A percentile compares a stretch with the other conserved stretches of the same genome.
Conservation (phyloP, 1,284 basidiomycete species). For the Farysia itapuensis region DNA sequence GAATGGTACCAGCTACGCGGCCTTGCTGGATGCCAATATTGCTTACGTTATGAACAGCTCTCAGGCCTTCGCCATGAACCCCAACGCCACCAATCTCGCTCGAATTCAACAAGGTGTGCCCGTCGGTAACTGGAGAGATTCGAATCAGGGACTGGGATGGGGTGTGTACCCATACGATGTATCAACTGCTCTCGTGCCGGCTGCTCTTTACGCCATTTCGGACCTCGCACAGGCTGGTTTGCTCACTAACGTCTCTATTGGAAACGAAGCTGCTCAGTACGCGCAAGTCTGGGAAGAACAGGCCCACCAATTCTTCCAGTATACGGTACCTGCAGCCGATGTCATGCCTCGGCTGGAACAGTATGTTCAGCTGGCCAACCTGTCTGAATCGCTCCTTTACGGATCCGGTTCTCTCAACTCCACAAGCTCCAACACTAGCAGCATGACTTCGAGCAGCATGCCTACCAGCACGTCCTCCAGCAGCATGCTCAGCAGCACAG, state of each 20-base stretch:
- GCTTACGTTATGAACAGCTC: slow-evolving; percentile 57
- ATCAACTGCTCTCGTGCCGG: slow-evolving; percentile 64
- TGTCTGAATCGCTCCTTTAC: slow-evolving; percentile 59
- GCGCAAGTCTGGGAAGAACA: slow-evolving; percentile 62
- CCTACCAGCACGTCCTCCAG: too few species aligned
- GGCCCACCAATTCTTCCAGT: slow-evolving; percentile 63
- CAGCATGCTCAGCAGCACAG: too few species aligned
- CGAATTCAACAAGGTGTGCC: slow-evolving; percentile 60
- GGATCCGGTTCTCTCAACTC: slow-evolving; percentile 33
- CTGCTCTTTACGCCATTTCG: slow-evolving; percentile 63
- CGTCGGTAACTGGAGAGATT: slow-evolving; percentile 66
- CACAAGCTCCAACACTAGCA: slow-evolving; percentile 5
- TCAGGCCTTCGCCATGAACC: slow-evolving; percentile 59
- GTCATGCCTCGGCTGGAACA: slow-evolving; percentile 61
- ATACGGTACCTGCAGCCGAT: slow-evolving; percentile 57
- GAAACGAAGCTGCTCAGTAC: slow-evolving; percentile 54
- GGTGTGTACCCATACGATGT: slow-evolving; percentile 65
- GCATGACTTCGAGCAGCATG: background rate
- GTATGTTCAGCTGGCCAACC: slow-evolving; percentile 62
- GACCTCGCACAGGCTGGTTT: slow-evolving; percentile 60
- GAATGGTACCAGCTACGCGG: slow-evolving; percentile 60
- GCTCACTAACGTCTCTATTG: slow-evolving; percentile 55
- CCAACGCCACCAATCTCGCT: slow-evolving; percentile 54
- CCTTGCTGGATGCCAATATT: slow-evolving; percentile 60
- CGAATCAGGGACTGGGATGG: slow-evolving; percentile 64